These are phyloP conservation scores for Heliocybe sulcata DNA, from an alignment of 1,284 basidiomycete species.

Conservation along the genomic window DNA sequence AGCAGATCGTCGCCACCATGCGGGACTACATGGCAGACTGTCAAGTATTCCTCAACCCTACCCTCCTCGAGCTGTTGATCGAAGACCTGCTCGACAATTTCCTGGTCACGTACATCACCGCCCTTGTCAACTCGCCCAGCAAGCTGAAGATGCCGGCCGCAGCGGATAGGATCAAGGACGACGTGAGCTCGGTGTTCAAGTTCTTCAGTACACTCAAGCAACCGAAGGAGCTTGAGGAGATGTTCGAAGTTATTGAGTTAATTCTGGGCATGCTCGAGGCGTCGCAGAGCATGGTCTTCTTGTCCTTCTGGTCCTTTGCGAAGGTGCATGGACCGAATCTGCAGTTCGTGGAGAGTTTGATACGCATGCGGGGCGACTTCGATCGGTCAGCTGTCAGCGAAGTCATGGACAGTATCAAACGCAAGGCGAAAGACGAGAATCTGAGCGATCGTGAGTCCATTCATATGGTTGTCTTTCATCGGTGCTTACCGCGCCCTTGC, in stretches of 20 bases:
- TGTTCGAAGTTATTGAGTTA: slow-evolving; percentile 86
- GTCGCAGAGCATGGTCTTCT: slow-evolving; percentile 87
- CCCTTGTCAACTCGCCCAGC: slow-evolving; percentile 69
- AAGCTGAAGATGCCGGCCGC: slow-evolving; percentile 87
- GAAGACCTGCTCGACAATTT: slow-evolving; percentile 93
- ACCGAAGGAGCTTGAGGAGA: slow-evolving; percentile 72
- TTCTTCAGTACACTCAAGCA: slow-evolving; percentile 83
- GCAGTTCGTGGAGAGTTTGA: slow-evolving; percentile 83
- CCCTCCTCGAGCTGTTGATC: slow-evolving; percentile 86
- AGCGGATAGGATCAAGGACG: slow-evolving; percentile 75
- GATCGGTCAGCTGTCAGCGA: slow-evolving; percentile 84
- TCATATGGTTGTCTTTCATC: background rate
- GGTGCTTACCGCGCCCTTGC: slow-evolving; percentile 10
- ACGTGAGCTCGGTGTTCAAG: slow-evolving; percentile 71
- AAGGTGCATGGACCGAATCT: slow-evolving; percentile 93
- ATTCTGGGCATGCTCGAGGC: slow-evolving; percentile 84
- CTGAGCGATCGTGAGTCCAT: slow-evolving; percentile 72
- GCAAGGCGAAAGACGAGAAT: slow-evolving; percentile 87
- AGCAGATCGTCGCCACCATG: slow-evolving; percentile 91
- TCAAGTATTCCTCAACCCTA: slow-evolving; percentile 84
- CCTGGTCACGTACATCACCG: slow-evolving; percentile 87
- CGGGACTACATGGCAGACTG: slow-evolving; percentile 94
- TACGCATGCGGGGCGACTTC: slow-evolving; percentile 87
- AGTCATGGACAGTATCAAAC: slow-evolving; percentile 90
- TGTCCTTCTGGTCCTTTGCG: slow-evolving; percentile 96